A percentile compares a stretch with the other conserved stretches of the same genome.
Evolutionary conservation across 2,329 filamentous ascomycete species (phyloP).

Genomic region (Scorias spongiosa): DNA sequence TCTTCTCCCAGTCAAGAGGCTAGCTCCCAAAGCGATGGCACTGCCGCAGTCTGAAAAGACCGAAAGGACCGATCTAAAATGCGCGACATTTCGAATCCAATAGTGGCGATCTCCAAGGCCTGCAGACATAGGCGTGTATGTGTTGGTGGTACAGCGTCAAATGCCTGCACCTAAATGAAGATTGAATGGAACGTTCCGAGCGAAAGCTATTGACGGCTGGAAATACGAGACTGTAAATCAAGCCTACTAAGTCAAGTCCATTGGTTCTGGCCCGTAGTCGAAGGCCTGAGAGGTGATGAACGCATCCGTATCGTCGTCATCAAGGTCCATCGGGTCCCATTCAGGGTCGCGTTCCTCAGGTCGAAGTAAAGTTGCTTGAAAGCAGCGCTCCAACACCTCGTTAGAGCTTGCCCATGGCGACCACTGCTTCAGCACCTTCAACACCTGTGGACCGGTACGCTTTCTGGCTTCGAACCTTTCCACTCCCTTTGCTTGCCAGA

Average conservation of each 20-base stretch:
- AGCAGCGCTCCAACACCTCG: constrained; percentile 15
- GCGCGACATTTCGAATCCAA: too few relatives aligned
- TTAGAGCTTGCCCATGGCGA: constrained; percentile 19
- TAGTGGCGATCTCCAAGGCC: too few relatives aligned
- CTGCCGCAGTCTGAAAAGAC: too few relatives aligned
- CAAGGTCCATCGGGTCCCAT: constrained; percentile 18
- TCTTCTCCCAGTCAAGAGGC: too few relatives aligned
- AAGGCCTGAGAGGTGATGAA: background rate
- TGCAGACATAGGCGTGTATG: too few relatives aligned
- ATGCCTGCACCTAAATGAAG: too few relatives aligned
- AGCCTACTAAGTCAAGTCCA: constrained; percentile 12
- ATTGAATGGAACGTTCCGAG: too few relatives aligned
- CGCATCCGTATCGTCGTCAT: constrained; percentile 10
- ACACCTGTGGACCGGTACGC: constrained; percentile 10
- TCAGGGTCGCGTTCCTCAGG: constrained; percentile 12
- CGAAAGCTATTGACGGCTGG: too few relatives aligned
- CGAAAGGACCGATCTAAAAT: too few relatives aligned
- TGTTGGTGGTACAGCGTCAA: too few relatives aligned
- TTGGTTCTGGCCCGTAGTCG: constrained; percentile 8
- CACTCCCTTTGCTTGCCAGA: constrained; percentile 23
- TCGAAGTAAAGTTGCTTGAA: constrained; percentile 13
- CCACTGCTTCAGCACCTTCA: constrained; percentile 17
- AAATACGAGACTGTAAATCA: too few relatives aligned
- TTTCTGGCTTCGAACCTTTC: constrained; percentile 16
- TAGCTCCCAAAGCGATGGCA: too few relatives aligned